Conservation (phyloP, 139 green algal species). For the Deuterostichococcus epilithicus region DNA sequence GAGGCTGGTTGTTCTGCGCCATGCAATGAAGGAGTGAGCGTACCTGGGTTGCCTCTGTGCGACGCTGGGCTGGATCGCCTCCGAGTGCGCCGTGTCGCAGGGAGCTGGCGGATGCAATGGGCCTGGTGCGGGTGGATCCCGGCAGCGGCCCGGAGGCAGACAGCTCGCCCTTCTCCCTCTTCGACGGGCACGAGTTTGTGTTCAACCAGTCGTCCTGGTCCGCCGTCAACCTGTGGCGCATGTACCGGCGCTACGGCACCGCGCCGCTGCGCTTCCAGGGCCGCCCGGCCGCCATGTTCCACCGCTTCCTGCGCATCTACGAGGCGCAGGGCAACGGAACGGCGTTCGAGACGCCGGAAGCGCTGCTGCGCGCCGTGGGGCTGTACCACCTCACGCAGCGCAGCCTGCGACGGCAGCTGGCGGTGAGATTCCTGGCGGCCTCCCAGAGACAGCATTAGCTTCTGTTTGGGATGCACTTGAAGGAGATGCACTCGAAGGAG, state of each 20-base stretch:
- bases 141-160: background rate
- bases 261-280: slow-evolving; percentile 6
- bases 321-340: slow-evolving; percentile 23
- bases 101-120: slow-evolving; percentile 19
- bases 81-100: slow-evolving; percentile 5
- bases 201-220: slow-evolving; percentile 28
- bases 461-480: too few relatives aligned
- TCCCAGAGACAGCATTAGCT: background rate
- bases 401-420: slow-evolving; percentile 16
- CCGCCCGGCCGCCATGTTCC: slow-evolving; percentile 11
- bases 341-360: slow-evolving; percentile 31
- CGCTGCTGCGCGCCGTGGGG: slow-evolving; percentile 33
- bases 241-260: slow-evolving; percentile 15
- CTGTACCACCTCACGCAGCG: slow-evolving; percentile 58
- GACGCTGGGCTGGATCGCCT: too few relatives aligned
- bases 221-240: slow-evolving; percentile 10
- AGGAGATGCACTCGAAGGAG: too few relatives aligned
- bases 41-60: background rate
- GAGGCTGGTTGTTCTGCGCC: too few relatives aligned
- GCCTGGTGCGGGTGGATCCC: slow-evolving; percentile 5
- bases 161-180: slow-evolving; percentile 27
- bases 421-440: slow-evolving; percentile 8
- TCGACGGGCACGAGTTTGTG: slow-evolving; percentile 35
- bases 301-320: slow-evolving; percentile 46
- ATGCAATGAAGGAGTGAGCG: too few relatives aligned